These are phyloP conservation scores for Udeniomyces megalosporus DNA, from an alignment of 768 basidiomycete genomes.

Conservation along the genomic window DNA sequence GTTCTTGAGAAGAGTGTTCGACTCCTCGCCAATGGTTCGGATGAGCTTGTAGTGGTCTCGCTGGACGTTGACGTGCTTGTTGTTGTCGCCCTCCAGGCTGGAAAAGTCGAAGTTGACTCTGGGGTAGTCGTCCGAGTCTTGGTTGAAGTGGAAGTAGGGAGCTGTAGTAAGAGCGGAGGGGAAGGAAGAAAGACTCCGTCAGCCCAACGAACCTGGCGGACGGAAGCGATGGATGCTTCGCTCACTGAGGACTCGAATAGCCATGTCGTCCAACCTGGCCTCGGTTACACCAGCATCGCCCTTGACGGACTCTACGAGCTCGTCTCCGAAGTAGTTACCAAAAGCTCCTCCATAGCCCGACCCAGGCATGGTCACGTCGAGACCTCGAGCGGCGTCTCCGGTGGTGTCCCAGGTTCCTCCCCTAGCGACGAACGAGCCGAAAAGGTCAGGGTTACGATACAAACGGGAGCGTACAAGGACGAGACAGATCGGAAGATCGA, in stretches of 20 bases:
- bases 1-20: conserved; percentile 11
- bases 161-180: conserved; percentile 30
- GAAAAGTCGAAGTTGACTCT: conserved; percentile 47
- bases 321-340: conserved; percentile 1
- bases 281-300: neutral
- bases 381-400: neutral
- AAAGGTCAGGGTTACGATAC: too few relatives aligned
- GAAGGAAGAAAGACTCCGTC: too few relatives aligned
- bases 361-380: conserved; percentile 8
- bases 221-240: too few relatives aligned
- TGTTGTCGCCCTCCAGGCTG: conserved; percentile 24
- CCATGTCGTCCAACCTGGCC: conserved; percentile 32
- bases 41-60: conserved; percentile 21
- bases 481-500: neutral
- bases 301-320: neutral
- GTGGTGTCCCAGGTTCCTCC: conserved; percentile 8
- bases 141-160: conserved; percentile 36
- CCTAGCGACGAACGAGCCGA: too few relatives aligned
- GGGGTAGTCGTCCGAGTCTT: conserved; percentile 46
- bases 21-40: conserved; percentile 6
- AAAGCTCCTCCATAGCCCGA: neutral
- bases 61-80: conserved; percentile 40
- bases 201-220: too few relatives aligned
- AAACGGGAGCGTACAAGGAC: too few relatives aligned
- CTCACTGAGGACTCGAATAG: conserved; percentile 48